Evolutionary conservation across 2,329 filamentous ascomycete genomes (phyloP), one percentile per base, ranked within the genome.

Genomic region (Pseudogymnoascus sp.): DNA sequence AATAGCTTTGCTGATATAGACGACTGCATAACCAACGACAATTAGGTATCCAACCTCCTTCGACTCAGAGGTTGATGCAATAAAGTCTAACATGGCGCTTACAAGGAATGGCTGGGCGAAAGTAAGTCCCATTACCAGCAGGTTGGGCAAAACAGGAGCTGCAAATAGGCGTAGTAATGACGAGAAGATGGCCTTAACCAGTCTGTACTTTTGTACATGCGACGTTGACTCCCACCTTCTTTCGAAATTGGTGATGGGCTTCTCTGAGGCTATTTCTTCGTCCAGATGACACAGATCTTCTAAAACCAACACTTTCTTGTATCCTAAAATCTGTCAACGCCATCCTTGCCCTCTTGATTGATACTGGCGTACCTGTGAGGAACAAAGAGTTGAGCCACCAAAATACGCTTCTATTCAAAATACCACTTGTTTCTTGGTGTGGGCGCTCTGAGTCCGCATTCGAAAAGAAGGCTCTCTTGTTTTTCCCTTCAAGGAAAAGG

Each of bases 351-450:
- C 16, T 22, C 9, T 12, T 14, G 9, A 3, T 19, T 14, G 16
- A 19, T 14, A 55, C 28, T 8, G 1, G 28, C 49, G 8, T 33
- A 55, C 49, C 49, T 55, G 49, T 55, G 9, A 55, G 49, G 9
- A 55, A 55, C 16, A 55, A 33, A 22, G 28, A 55, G 28, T 55
- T 55, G n/a, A 55, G 49, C 49, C 49, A 55, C 49, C 49, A 55
- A 1, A 55, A 55, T 3, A 55, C 49, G 22, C 49, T 55, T 55
- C 49, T 55, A 28, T 55, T 55, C 28, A 55, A 55, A 55, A 55
- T 55, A 8, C 49, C 49, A 33, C 28, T 33, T 55, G 28, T 55
- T 11, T 55, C 49, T 55, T 55, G 49, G 49, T 4, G 28, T 22
- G 49, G 49, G 5, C 49, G 49, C 25, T 33, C 49, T 33, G 49